Evolutionary conservation across 352 stramenopile species (phyloP).

Genomic region (Globisporangium alternatum): DNA sequence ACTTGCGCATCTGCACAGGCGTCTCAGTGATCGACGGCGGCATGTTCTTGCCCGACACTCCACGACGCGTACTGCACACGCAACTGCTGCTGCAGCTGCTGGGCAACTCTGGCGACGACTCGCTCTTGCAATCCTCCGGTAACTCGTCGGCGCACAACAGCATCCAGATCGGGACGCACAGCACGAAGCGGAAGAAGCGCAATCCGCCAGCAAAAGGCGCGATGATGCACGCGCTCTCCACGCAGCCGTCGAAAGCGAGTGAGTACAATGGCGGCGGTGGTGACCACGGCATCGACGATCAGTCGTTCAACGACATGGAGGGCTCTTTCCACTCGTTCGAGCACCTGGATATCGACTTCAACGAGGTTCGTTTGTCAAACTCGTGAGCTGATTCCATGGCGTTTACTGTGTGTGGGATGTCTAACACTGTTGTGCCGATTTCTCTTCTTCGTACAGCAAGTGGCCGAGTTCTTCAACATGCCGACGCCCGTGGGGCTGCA

Average conservation of each 20-base stretch:
- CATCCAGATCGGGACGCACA: constrained; percentile 17
- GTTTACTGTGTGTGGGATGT: not conserved
- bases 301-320: constrained; percentile 55
- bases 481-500: constrained; percentile 61
- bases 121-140: not conserved
- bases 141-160: constrained; percentile 6
- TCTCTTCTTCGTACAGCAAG: constrained; percentile 40
- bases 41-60: constrained; percentile 80
- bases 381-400: not conserved
- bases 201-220: constrained; percentile 18
- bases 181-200: constrained; percentile 65
- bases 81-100: constrained; percentile 79
- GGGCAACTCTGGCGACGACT: constrained; percentile 45
- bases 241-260: constrained; percentile 28
- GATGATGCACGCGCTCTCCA: constrained; percentile 27
- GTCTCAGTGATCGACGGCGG: constrained; percentile 35
- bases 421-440: not conserved
- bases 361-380: constrained; percentile 40
- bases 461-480: constrained; percentile 81
- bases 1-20: constrained; percentile 75
- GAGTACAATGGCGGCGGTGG: constrained; percentile 16
- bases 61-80: constrained; percentile 70
- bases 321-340: constrained; percentile 73
- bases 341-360: constrained; percentile 86
- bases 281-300: constrained; percentile 19